These are phyloP conservation scores for Fraxinus sp. DNA, from an alignment of 305 asterid species.

Conservation along the genomic window DNA sequence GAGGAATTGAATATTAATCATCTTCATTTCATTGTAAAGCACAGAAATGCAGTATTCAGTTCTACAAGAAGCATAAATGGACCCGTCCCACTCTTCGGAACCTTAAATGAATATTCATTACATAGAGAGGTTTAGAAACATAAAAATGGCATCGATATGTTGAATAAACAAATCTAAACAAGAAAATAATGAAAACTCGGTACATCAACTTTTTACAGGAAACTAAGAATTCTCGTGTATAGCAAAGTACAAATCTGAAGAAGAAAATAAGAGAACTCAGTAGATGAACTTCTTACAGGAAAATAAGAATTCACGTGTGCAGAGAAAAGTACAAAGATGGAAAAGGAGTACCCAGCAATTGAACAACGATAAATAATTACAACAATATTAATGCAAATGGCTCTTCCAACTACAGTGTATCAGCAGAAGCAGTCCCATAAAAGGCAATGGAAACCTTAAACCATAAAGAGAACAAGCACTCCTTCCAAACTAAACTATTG, in stretches of 20 bases:
- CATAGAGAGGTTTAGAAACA: not conserved
- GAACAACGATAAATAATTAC: not conserved
- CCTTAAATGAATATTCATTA: not conserved
- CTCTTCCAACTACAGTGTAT: not conserved
- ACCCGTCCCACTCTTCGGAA: not conserved
- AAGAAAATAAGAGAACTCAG: not conserved
- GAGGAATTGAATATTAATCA: constrained; percentile 17
- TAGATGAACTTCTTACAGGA: not conserved
- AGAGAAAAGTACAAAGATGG: not conserved
- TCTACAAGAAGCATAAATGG: constrained; percentile 3
- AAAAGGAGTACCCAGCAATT: not conserved
- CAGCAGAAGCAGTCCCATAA: not conserved
- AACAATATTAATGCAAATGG: not conserved
- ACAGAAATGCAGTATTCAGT: constrained; percentile 3
- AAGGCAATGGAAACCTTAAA: constrained; percentile 6
- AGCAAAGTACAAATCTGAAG: not conserved
- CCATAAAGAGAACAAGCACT: constrained; percentile 4
- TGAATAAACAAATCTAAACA: constrained; percentile 2
- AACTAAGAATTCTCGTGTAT: not conserved
- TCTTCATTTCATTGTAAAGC: constrained; percentile 9
- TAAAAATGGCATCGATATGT: not conserved
- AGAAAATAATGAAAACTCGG: not conserved
- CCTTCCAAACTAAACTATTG: not conserved
- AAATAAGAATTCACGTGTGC: not conserved
- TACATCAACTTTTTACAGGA: not conserved